These are phyloP conservation scores for Myxozyma monticola DNA, from an alignment of 805 yeast genomes.

Conservation along the genomic window DNA sequence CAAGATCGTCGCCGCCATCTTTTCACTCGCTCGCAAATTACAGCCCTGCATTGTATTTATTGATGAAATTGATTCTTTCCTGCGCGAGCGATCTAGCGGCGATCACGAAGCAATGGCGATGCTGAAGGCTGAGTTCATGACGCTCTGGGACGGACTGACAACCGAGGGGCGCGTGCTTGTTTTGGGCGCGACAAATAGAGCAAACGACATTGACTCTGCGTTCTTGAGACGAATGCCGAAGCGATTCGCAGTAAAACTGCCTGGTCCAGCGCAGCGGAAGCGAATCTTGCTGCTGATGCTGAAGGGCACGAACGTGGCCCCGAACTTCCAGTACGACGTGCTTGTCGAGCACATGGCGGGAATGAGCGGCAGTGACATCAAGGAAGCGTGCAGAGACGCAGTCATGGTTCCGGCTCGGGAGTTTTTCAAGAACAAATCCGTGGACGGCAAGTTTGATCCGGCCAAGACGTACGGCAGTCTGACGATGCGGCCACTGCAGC, in stretches of 20 bases:
- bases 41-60: slow-evolving; percentile 94
- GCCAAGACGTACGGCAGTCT: background rate
- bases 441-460: slow-evolving; percentile 29
- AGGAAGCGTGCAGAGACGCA: slow-evolving; percentile 90
- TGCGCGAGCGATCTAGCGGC: slow-evolving; percentile 75
- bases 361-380: slow-evolving; percentile 85
- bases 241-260: slow-evolving; percentile 74
- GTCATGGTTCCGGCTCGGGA: slow-evolving; percentile 88
- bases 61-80: slow-evolving; percentile 93
- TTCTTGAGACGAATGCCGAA: slow-evolving; percentile 92
- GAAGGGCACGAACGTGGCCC: slow-evolving; percentile 61
- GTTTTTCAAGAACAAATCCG: slow-evolving; percentile 63
- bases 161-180: slow-evolving; percentile 65
- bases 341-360: slow-evolving; percentile 70
- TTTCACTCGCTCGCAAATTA: slow-evolving; percentile 81
- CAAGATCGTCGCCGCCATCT: slow-evolving; percentile 89
- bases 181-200: slow-evolving; percentile 93
- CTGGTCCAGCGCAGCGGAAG: slow-evolving; percentile 63
- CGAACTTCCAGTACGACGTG: slow-evolving; percentile 56
- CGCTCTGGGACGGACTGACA: slow-evolving; percentile 92
- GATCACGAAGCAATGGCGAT: slow-evolving; percentile 97
- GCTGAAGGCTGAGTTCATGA: slow-evolving; percentile 95
- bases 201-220: slow-evolving; percentile 88
- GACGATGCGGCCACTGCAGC: slow-evolving; percentile 59
- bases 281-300: slow-evolving; percentile 71